Evolutionary conservation across 768 basidiomycete species (phyloP), one percentile per base, ranked within the genome.

Genomic region (Harrya chromipes): DNA sequence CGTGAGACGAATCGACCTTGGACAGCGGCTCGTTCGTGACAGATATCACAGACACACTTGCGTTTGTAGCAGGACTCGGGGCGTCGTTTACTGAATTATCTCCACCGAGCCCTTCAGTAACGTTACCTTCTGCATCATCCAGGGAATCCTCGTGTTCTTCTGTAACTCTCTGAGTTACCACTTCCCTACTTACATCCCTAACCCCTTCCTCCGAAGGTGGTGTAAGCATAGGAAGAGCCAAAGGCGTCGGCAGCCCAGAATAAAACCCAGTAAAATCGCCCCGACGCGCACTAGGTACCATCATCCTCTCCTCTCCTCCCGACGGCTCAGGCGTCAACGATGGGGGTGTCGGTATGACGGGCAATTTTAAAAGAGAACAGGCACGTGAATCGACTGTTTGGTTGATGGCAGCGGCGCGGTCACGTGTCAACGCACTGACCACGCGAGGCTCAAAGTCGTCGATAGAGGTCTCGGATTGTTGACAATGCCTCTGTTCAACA

Each of bases 271-370:
- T 3, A 1, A 19, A 42, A 7, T 16, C 13, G 35, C 23, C 42
- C 17, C 2, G 20, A 8, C 11, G 19, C 1, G 14, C 16, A 6
- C 26, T 29, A 16, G 14, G 8, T n/a, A 13, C 2, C n/a, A n/a
- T 13, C 6, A 41, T 19, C 44, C 6, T 29, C 43, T 23, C 45
- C 4, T 24, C 43, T 29, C 34, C 40, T 21, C 13, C 16, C 14
- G 46, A 42, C 4, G 45, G 34, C 1, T 51, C 38, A 7, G 44
- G 38, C 2, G 47, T 51, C 37, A 23, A 39, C 26, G 11, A 33
- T 16, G 38, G 55, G 5, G 52, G 48, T 3, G 59, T 47, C 4
- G 48, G 23, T 20, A 55, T 51, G 14, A 38, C 40, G 8, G 42
- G 40, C 9, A 40, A 17, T 20, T 23, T 37, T 13, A 17, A 48